These are phyloP conservation scores for Diaporthe citri DNA, from an alignment of 2,329 filamentous ascomycete species.

Conservation along the genomic window DNA sequence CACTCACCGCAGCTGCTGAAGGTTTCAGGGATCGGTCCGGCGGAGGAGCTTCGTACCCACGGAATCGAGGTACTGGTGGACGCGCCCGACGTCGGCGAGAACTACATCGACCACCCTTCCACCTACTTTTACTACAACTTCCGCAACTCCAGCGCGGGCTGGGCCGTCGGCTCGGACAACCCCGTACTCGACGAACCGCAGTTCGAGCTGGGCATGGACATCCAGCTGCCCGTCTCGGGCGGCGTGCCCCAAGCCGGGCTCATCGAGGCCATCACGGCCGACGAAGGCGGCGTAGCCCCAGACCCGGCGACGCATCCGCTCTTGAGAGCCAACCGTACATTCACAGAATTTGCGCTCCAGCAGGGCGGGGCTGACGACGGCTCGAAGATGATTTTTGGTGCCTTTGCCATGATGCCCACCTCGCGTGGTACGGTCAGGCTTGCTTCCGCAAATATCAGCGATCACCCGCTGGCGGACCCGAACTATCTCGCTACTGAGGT, in stretches of 20 bases:
- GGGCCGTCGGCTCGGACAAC: constrained; percentile 19
- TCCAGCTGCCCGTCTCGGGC: background rate
- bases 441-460: background rate
- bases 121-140: constrained; percentile 12
- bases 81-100: constrained; percentile 49
- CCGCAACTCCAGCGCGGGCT: background rate
- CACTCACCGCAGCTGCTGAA: constrained; percentile 50
- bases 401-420: background rate
- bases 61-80: constrained; percentile 47
- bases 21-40: constrained; percentile 50
- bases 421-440: constrained; percentile 1
- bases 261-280: background rate
- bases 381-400: background rate
- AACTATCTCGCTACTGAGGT: constrained; percentile 18
- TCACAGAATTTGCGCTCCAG: background rate
- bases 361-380: constrained; percentile 1
- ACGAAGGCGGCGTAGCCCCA: background rate
- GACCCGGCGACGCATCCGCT: background rate
- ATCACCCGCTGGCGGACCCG: constrained; percentile 1
- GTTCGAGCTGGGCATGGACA: background rate
- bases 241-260: background rate
- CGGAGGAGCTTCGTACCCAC: constrained; percentile 42
- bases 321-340: background rate
- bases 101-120: constrained; percentile 35
- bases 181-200: constrained; percentile 18